These are phyloP conservation scores for Spathaspora hagerdaliae DNA, from an alignment of 805 yeast species.

Conservation along the genomic window DNA sequence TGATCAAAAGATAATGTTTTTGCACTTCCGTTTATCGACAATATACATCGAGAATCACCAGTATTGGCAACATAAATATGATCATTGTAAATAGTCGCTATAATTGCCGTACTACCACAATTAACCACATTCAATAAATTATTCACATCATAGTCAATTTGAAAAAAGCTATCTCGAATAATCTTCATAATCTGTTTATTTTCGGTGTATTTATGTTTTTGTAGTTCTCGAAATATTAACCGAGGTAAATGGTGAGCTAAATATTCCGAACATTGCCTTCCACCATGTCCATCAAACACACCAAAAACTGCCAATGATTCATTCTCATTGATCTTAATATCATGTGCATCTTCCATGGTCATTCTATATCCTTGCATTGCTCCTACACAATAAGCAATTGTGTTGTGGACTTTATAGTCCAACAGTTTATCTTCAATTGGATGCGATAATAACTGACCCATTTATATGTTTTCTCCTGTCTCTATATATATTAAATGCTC, in stretches of 20 bases:
- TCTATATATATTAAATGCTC: too few species aligned
- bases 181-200: conserved; percentile 6
- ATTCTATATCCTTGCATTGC: conserved; percentile 76
- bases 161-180: conserved; percentile 28
- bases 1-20: conserved; percentile 49
- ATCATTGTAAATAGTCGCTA: conserved; percentile 26
- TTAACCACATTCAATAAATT: conserved; percentile 21
- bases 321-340: conserved; percentile 45
- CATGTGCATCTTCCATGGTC: conserved; percentile 75
- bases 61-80: conserved; percentile 59
- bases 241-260: conserved; percentile 42
- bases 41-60: conserved; percentile 71
- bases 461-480: conserved; percentile 13
- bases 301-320: conserved; percentile 51
- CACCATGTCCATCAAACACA: conserved; percentile 84
- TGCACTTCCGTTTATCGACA: conserved; percentile 56
- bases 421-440: conserved; percentile 68
- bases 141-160: conserved; percentile 30
- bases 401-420: conserved; percentile 40
- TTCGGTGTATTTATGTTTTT: background rate
- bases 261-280: conserved; percentile 54
- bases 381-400: conserved; percentile 59
- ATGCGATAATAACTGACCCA: conserved; percentile 76
- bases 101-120: conserved; percentile 42
- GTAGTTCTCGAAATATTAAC: conserved; percentile 26